phyloP scores from a whole-genome alignment of 2,329 filamentous ascomycete genomes.

The Endoconidiophora polonica region DNA sequence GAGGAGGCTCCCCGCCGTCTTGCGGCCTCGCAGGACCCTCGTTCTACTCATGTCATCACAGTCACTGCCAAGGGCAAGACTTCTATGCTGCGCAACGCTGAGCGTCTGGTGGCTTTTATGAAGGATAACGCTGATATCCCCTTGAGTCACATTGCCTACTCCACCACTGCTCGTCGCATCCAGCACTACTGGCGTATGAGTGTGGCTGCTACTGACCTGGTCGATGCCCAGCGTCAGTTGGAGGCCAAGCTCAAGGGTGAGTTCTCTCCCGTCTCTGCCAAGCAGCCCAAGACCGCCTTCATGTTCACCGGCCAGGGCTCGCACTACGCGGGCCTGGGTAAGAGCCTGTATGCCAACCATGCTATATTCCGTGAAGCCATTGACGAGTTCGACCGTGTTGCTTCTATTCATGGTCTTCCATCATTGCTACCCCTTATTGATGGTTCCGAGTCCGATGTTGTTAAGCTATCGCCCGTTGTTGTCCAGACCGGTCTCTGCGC shows the following conservation, averaged over 20 bases:
- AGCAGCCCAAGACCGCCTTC: conserved; percentile 28
- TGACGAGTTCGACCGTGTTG: conserved; percentile 39
- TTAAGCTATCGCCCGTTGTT: conserved; percentile 31
- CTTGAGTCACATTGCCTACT: conserved; percentile 46
- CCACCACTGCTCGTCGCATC: conserved; percentile 47
- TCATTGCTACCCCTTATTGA: conserved; percentile 33
- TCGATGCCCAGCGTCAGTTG: conserved; percentile 28
- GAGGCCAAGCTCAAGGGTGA: conserved; percentile 38
- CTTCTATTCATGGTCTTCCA: conserved; percentile 35
- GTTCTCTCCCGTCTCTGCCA: conserved; percentile 34
- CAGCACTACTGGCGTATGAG: conserved; percentile 42
- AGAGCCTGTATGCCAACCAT: conserved; percentile 31
- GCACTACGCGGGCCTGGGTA: conserved; percentile 34
- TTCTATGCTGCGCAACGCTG: conserved; percentile 41
- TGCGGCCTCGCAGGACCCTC: conserved; percentile 33
- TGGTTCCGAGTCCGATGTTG: conserved; percentile 26
- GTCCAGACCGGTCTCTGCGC: conserved; percentile 37
- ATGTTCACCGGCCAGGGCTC: conserved; percentile 41
- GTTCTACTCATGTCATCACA: conserved; percentile 40
- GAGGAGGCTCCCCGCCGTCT: conserved; percentile 39
- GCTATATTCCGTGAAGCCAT: conserved; percentile 34
- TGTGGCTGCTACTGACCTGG: conserved; percentile 25
- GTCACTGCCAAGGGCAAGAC: conserved; percentile 39
- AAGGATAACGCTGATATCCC: conserved; percentile 33
- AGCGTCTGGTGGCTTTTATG: conserved; percentile 37